A percentile compares a stretch with the other conserved stretches of the same genome.
Evolutionary conservation across 305 asterid genomes (phyloP).

Genomic region (Solanum hybrid): DNA sequence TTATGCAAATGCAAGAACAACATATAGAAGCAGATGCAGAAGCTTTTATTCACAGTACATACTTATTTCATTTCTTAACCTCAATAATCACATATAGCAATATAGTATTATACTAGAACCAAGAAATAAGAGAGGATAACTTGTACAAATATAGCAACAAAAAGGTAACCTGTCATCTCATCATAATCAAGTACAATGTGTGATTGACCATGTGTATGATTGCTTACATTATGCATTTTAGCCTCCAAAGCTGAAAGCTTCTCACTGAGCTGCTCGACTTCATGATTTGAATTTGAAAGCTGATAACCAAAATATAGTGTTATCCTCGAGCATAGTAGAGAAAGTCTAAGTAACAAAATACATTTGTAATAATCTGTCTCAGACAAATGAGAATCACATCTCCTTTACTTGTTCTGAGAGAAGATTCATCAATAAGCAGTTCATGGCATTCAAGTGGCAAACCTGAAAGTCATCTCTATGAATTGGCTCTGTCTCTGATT

Average conservation of each 20-base stretch:
- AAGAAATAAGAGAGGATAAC: neutral
- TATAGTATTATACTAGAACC: neutral
- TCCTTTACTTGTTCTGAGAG: neutral
- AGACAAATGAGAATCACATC: neutral
- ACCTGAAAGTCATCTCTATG: constrained; percentile 40
- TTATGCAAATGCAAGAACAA: neutral
- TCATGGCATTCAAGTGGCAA: constrained; percentile 8
- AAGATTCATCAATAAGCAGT: neutral
- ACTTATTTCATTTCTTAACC: neutral
- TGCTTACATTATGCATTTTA: constrained; percentile 39
- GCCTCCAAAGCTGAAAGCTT: constrained; percentile 31
- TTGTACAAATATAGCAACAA: neutral
- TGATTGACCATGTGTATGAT: constrained; percentile 6
- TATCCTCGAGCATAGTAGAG: constrained; percentile 1
- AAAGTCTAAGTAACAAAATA: neutral
- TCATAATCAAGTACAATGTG: neutral
- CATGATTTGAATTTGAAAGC: constrained; percentile 27
- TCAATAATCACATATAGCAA: constrained; percentile 3
- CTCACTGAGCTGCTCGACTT: constrained; percentile 34
- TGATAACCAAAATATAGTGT: constrained; percentile 15
- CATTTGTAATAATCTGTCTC: neutral
- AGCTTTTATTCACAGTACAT: neutral
- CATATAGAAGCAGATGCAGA: neutral
- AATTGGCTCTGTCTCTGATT: constrained; percentile 24
- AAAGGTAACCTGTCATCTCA: neutral